Conservation (phyloP, 441 rosid genomes). For the Populus hybrid region DNA sequence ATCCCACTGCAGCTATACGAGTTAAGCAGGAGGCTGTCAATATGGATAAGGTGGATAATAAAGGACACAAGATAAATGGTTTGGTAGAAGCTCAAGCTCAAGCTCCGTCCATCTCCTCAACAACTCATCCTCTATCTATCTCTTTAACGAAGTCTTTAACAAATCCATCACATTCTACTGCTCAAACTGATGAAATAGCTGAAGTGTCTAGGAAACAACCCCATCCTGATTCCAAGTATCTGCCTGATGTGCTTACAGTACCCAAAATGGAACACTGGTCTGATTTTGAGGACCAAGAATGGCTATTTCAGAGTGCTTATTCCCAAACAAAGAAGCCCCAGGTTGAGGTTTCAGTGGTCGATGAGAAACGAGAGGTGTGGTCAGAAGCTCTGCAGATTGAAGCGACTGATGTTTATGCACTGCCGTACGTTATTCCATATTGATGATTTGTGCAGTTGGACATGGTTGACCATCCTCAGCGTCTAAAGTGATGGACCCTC, state of each 20-base stretch:
- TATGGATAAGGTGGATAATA: constrained; percentile 30
- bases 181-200: constrained; percentile 23
- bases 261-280: constrained; percentile 37
- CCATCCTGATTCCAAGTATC: constrained; percentile 51
- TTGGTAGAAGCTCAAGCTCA: constrained; percentile 23
- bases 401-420: constrained; percentile 38
- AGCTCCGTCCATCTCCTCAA: constrained; percentile 18
- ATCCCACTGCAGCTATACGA: constrained; percentile 24
- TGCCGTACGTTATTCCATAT: constrained; percentile 60
- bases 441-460: constrained; percentile 22
- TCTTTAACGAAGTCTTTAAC: background rate
- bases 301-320: constrained; percentile 36
- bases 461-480: constrained; percentile 9
- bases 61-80: constrained; percentile 50
- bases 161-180: constrained; percentile 12
- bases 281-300: constrained; percentile 40
- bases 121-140: constrained; percentile 18
- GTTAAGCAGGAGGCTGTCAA: constrained; percentile 29
- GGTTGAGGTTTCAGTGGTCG: constrained; percentile 25
- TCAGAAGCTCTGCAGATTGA: constrained; percentile 43
- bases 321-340: constrained; percentile 32
- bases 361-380: constrained; percentile 43
- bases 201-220: constrained; percentile 38
- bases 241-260: constrained; percentile 40
- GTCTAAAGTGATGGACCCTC: background rate